Evolutionary conservation across 495 filamentous ascomycete genomes (phyloP).

Genomic region (Sporormia fimetaria): DNA sequence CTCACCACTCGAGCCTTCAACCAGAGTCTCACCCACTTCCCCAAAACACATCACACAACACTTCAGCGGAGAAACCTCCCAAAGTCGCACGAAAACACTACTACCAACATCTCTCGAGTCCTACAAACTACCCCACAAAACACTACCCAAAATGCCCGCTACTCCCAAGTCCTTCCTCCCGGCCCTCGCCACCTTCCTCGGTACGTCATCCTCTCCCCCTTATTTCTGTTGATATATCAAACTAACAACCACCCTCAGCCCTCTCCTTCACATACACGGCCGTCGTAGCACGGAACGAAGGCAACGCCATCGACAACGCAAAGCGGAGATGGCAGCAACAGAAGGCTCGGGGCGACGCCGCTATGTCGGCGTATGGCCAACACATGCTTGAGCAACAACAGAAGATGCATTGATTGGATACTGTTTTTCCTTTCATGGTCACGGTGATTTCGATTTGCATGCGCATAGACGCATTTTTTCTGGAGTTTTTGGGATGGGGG

Average conservation of each 20-base stretch:
- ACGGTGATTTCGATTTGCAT: too few species aligned
- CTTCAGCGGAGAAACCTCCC: too few species aligned
- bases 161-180: conserved; percentile 13
- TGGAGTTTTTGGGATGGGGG: too few species aligned
- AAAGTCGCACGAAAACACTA: neutral
- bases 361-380: conserved; percentile 4
- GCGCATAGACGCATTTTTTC: too few species aligned
- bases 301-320: conserved; percentile 11
- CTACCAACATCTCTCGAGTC: neutral
- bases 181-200: conserved; percentile 14
- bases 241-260: conserved; percentile 6
- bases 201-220: neutral
- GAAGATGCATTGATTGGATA: too few species aligned
- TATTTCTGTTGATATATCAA: neutral
- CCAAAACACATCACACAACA: too few species aligned
- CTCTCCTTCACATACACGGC: conserved; percentile 14
- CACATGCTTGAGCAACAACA: neutral
- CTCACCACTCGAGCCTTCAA: too few species aligned
- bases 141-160: conserved; percentile 18
- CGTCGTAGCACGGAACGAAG: conserved; percentile 14
- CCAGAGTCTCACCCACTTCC: too few species aligned
- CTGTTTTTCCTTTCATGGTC: too few species aligned
- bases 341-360: conserved; percentile 7
- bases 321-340: conserved; percentile 14
- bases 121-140: neutral